Percentiles rank a stretch among this genome's conserved stretches.
phyloP scores from a whole-genome alignment of 352 stramenopile genomes.

The Plasmopara muralis region DNA sequence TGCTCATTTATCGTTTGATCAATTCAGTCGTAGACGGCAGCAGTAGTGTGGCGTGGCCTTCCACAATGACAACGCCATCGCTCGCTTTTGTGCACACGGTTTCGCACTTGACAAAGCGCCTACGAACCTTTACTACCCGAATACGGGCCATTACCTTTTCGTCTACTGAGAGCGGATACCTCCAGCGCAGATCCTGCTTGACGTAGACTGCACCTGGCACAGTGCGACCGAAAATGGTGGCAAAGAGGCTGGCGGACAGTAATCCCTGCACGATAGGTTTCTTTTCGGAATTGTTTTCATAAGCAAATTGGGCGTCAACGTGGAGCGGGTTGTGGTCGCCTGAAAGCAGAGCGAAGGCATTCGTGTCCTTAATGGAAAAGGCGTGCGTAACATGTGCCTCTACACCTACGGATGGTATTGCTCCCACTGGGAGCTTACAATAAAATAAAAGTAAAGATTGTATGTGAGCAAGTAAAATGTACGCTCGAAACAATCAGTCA shows the following conservation, averaged over 20 bases:
- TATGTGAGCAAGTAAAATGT: background rate
- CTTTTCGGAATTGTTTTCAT: slow-evolving; percentile 14
- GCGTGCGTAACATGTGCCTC: slow-evolving; percentile 49
- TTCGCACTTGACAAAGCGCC: slow-evolving; percentile 70
- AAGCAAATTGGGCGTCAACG: slow-evolving; percentile 40
- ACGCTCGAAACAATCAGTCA: slow-evolving; percentile 3
- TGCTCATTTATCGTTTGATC: background rate
- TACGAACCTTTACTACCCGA: slow-evolving; percentile 48
- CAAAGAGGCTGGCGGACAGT: slow-evolving; percentile 71
- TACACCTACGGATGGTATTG: slow-evolving; percentile 45
- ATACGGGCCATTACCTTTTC: slow-evolving; percentile 56
- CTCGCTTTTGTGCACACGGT: slow-evolving; percentile 47
- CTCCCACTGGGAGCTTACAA: slow-evolving; percentile 35
- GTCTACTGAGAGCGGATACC: slow-evolving; percentile 51
- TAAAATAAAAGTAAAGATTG: background rate
- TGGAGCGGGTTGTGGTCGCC: slow-evolving; percentile 79
- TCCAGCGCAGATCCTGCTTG: slow-evolving; percentile 64
- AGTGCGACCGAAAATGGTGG: slow-evolving; percentile 70
- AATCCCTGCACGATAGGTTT: slow-evolving; percentile 75
- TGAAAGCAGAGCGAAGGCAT: slow-evolving; percentile 51
- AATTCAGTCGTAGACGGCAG: slow-evolving; percentile 13
- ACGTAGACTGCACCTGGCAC: slow-evolving; percentile 74
- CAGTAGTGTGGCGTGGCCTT: slow-evolving; percentile 62
- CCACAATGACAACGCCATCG: slow-evolving; percentile 49
- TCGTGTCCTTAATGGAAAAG: slow-evolving; percentile 58